Percentiles rank a stretch among this genome's conserved stretches.
Conservation (phyloP, 148 eudicot species). For the Silene conica region DNA sequence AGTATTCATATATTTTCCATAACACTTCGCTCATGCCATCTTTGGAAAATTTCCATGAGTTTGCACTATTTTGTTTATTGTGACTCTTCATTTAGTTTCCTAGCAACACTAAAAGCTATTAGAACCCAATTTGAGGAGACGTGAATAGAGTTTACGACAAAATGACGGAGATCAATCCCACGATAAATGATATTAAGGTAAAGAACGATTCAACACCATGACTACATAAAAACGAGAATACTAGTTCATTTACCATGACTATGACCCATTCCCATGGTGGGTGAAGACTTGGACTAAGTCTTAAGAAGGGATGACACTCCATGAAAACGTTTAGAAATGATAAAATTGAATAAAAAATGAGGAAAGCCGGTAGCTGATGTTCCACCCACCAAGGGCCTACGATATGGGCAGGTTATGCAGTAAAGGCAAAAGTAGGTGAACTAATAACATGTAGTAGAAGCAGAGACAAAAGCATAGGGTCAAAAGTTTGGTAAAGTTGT, state of each 20-base stretch:
- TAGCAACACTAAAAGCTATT: too few species aligned
- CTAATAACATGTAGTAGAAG: neutral
- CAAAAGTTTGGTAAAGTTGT: constrained; percentile 4
- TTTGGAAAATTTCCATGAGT: too few species aligned
- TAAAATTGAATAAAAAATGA: neutral
- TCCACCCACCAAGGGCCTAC: neutral
- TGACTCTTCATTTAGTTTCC: too few species aligned
- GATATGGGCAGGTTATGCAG: neutral
- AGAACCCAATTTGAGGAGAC: too few species aligned
- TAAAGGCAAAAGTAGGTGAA: constrained; percentile 7
- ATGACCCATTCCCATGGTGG: neutral
- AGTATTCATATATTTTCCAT: too few species aligned
- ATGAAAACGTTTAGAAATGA: neutral
- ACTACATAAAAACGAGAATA: neutral
- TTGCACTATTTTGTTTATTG: too few species aligned
- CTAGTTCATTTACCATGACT: neutral
- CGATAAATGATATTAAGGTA: neutral
- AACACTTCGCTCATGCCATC: too few species aligned
- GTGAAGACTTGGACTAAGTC: constrained; percentile 4
- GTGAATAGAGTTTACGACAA: too few species aligned
- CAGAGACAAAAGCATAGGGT: constrained; percentile 8
- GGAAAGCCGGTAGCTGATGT: neutral
- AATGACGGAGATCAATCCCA: neutral
- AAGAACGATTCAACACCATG: neutral
- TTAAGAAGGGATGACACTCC: neutral